Base-by-base conservation (phyloP, 306 rosid genomes). In the Glycine latifolia region DNA sequence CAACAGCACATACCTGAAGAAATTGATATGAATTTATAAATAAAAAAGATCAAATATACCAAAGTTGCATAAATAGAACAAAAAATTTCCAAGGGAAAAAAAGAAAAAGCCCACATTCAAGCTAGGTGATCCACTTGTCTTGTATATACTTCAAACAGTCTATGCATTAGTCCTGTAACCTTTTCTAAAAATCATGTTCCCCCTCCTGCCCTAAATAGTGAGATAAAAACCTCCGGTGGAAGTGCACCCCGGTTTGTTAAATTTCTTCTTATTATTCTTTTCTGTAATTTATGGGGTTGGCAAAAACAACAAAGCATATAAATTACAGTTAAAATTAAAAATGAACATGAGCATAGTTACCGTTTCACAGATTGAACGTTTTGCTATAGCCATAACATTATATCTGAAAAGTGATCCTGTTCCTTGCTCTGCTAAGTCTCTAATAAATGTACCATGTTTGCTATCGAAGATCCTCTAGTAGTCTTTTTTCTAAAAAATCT, bases 401-500 rank as follows among this genome's bases (percentile, higher is more conserved):
- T 59, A 69, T 81, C 70, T 67, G 78, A 47, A 41, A 69, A 76
- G 58, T 53, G 12, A 62, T 77, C 53, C 31, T 48, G 65, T 6
- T 60, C 56, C 49, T 72, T 81, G 73, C 53, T 48, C 10, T 66
- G 70, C 31, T 59, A n/a, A 78, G 58, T 46, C 73, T 50, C 66
- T 49, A 50, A 33, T 66, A 71, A 50, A 43, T 52, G 59, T 15
- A 67, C 75, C 49, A 10, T 39, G 39, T 53, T 81, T 75, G 46
- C 46, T 47, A 69, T 7, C 9, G 47, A n/a, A 73, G 33, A 54
- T 67, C 35, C 60, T 56, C 17, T 6, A 43, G 14, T 9, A 47
- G 48, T 53, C 54, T 60, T 61, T 78, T 78, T 50, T 60, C 81
- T n/a, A 86, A 71, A 65, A 86, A 71, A 65, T 76, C 56, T 39